Percentiles rank a stretch among this genome's conserved stretches.
Conservation (phyloP, 768 basidiomycete genomes). For the Cytidiella melzeri region DNA sequence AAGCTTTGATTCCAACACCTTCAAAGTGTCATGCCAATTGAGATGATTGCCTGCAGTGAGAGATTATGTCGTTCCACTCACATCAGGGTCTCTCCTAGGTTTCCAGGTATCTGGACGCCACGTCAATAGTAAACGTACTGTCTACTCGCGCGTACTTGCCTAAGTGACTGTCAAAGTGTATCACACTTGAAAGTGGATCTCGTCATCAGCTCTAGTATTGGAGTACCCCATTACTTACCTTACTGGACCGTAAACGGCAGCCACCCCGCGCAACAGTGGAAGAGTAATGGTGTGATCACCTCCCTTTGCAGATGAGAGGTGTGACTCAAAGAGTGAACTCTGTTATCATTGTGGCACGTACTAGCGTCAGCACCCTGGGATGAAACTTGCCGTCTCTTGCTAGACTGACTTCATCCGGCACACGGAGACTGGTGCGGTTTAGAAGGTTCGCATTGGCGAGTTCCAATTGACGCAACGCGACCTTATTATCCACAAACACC, state of each 20-base stretch:
- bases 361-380: conserved; percentile 28
- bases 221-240: conserved; percentile 10
- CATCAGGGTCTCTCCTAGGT: conserved; percentile 6
- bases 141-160: too few relatives aligned
- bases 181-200: conserved; percentile 18
- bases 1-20: too few relatives aligned
- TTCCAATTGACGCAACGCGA: conserved; percentile 29
- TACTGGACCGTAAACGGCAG: conserved; percentile 26
- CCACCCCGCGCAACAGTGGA: conserved; percentile 26
- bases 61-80: neutral
- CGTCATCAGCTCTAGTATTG: too few relatives aligned
- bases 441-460: conserved; percentile 23
- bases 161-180: conserved; percentile 29
- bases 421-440: conserved; percentile 11
- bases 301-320: conserved; percentile 14
- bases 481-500: conserved; percentile 24
- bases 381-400: conserved; percentile 30
- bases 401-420: conserved; percentile 15
- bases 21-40: too few relatives aligned
- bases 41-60: too few relatives aligned
- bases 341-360: conserved; percentile 6
- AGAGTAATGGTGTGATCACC: conserved; percentile 29
- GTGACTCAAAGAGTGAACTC: neutral
- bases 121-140: too few relatives aligned
- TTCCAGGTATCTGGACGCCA: conserved; percentile 23